phyloP scores from a whole-genome alignment of 2,329 filamentous ascomycete species.

The Fusarium marasasianum region DNA sequence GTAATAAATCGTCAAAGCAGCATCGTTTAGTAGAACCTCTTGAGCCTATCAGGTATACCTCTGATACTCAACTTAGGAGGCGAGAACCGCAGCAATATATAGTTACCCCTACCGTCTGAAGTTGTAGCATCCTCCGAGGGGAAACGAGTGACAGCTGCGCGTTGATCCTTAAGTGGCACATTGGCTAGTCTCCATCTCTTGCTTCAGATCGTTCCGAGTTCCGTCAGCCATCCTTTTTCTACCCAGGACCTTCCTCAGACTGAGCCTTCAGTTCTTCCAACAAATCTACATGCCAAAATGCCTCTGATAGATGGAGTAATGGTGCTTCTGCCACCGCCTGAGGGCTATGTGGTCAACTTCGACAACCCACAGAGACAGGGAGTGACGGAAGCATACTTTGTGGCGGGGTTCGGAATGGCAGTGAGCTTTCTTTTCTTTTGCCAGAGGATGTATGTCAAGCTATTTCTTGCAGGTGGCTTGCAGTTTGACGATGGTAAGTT shows the following conservation, averaged over 20 bases:
- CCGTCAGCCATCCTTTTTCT: background rate
- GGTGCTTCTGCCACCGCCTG: conserved; percentile 39
- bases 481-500: conserved; percentile 42
- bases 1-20: background rate
- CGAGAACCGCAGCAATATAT: background rate
- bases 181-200: conserved; percentile 1
- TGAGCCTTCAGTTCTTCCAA: background rate
- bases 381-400: conserved; percentile 35
- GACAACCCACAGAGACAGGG: conserved; percentile 43
- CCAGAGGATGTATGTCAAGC: conserved; percentile 43
- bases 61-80: background rate
- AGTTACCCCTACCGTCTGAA: background rate
- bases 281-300: conserved; percentile 17
- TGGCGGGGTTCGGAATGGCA: conserved; percentile 30
- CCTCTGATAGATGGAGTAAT: conserved; percentile 23
- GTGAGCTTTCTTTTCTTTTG: conserved; percentile 36
- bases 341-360: conserved; percentile 48
- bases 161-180: background rate
- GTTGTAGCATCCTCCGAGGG: background rate
- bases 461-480: conserved; percentile 33
- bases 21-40: background rate
- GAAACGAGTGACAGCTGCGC: background rate
- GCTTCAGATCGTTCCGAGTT: background rate
- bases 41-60: background rate
- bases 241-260: background rate